Evolutionary conservation across 2,329 filamentous ascomycete genomes (phyloP).

Genomic region (Malbranchea zuffiana): DNA sequence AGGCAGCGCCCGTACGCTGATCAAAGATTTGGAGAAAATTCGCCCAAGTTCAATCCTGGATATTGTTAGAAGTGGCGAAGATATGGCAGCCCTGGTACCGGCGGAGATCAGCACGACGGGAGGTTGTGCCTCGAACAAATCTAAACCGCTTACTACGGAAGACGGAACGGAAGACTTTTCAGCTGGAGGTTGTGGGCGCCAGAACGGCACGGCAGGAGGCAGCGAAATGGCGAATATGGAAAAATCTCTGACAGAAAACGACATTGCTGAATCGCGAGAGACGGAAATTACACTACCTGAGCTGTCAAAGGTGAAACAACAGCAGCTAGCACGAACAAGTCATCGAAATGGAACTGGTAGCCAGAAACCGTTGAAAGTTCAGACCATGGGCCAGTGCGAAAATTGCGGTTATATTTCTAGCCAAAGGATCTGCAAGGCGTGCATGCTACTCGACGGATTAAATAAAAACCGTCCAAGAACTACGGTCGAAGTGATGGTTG

Average conservation of each 20-base stretch:
- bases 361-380: conserved; percentile 44
- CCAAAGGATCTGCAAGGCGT: conserved; percentile 88
- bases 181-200: conserved; percentile 63
- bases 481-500: conserved; percentile 31
- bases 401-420: conserved; percentile 93
- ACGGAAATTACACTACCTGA: conserved; percentile 48
- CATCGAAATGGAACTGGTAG: conserved; percentile 17
- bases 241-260: conserved; percentile 55
- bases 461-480: conserved; percentile 58
- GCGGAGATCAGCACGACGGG: conserved; percentile 39
- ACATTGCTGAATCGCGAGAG: conserved; percentile 51
- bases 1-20: conserved; percentile 78
- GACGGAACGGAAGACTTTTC: conserved; percentile 43
- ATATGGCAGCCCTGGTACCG: conserved; percentile 83
- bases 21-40: conserved; percentile 91
- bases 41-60: conserved; percentile 89
- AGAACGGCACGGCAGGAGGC: conserved; percentile 54
- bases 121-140: conserved; percentile 14
- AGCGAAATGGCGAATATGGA: conserved; percentile 79
- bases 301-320: conserved; percentile 6
- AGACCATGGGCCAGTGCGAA: conserved; percentile 63
- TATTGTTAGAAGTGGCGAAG: conserved; percentile 87
- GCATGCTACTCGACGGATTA: conserved; percentile 73
- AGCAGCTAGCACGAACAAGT: conserved; percentile 13
- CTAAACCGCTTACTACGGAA: conserved; percentile 26